Evolutionary conservation across 805 yeast genomes (phyloP), one percentile per base, ranked within the genome.

Genomic region (Komagataella ulmi): DNA sequence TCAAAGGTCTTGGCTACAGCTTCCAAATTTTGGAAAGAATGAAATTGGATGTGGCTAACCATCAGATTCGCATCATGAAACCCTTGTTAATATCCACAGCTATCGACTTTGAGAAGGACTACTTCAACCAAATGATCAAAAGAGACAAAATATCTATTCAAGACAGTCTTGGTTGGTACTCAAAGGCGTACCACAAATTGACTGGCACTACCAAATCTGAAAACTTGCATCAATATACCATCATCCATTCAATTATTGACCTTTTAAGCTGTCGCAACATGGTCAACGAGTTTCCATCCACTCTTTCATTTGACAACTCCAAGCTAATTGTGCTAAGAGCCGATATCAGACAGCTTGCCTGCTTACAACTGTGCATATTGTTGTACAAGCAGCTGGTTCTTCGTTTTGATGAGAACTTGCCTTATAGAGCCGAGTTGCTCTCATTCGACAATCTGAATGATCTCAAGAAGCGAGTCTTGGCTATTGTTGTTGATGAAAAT

Each of bases 31-130:
- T 91, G 56, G 97, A 90, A 65, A 91, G 95, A 8, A 89, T 90
- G 95, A 91, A 90, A 65, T 72, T 90, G 55, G 97, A 91, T 61
- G 93, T 89, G 52, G 96, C 97, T 14, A 90, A 90, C 67, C 96
- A 90, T 63, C 97, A 90, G 67, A 87, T 91, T 51, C 75, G 96
- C 57, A 80, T 88, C 18, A 70, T 89, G 51, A 75, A 97, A 60
- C 95, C 96, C 2, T 83, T 85, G 2, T 72, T 91, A 49, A 79
- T 88, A 53, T 89, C 88, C 59, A 86, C 93, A 43, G 93, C 96
- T 2, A 84, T 85, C 10, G 90, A 85, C 54, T 87, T 90, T 61
- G 98, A 90, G 68, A 81, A 81, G 59, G 95, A 87, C 64, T 88
- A 88, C 67, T 87, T 84, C 63, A 70, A 69, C 51, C 78, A 73